Evolutionary conservation across 164 flowering plant species (phyloP), one percentile per base, ranked within the genome.

Genomic region (Stephania cephalantha): DNA sequence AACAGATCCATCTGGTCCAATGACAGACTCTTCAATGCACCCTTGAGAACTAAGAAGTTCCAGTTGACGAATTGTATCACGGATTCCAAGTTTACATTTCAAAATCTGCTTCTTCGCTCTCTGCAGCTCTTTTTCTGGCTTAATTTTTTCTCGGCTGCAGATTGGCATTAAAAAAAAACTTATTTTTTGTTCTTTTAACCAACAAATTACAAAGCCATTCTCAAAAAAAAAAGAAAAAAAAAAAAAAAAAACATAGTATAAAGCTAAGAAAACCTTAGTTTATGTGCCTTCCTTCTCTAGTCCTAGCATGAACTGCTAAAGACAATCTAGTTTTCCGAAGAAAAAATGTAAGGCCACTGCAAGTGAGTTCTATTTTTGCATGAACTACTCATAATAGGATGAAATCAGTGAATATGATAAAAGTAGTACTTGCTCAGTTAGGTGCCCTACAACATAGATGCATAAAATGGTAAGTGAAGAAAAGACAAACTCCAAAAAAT

Each of bases 111-210:
- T 86, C 84, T 75, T 84, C 22, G 99, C 99, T 82, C 99, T 87
- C 76, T 86, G 86, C 50, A 95, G 85, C 79, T 95, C 99, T 80
- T 83, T 93, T 76, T 87, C 97, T 74, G 99, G 99, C 83, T 76
- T 92, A 73, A 95, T 92, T 85, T 95, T 95, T 83, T 95, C 99
- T 71, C 98, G 98, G 78, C 99, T 95, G 86, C 44, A 35, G 46
- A 71, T 61, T 68, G 78, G 75, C 42, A 69, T 22, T 73, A 31
- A 69, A 1, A 72, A 15, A 65, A 22, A 74, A 20, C 12, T 68
- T 4, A 68, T 58, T 25, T 25, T 25, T 25, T 25, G 25, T 25
- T 66, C 45, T 50, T 71, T 25, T 10, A 13, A 22, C 20, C 45
- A 71, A 50, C 25, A 11, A 25, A 76, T 48, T 63, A 29, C 53